Evolutionary conservation across 108 stramenopile species (phyloP).

Genomic region (Fistulifera solaris): DNA sequence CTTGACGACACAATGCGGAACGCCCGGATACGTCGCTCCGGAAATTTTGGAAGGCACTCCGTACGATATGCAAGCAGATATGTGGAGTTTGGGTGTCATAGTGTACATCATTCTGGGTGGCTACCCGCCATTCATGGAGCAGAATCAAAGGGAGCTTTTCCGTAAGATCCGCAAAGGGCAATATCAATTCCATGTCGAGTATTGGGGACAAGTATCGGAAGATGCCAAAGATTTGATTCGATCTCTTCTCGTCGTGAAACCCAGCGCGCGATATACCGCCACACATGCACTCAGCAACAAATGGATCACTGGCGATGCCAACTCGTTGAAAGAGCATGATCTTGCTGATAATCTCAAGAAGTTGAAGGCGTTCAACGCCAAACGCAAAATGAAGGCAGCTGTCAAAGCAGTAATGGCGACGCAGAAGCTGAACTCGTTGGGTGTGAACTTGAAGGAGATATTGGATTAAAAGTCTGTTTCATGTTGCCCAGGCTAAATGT

Average conservation of each 20-base stretch:
- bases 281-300: slow-evolving; percentile 53
- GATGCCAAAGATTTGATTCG: slow-evolving; percentile 79
- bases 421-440: slow-evolving; percentile 64
- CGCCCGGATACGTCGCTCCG: slow-evolving; percentile 90
- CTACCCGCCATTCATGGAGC: slow-evolving; percentile 93
- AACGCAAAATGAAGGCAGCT: slow-evolving; percentile 81
- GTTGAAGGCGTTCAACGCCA: slow-evolving; percentile 83
- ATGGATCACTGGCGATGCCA: slow-evolving; percentile 64
- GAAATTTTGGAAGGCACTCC: slow-evolving; percentile 81
- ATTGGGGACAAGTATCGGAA: slow-evolving; percentile 75
- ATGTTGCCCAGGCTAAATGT: too few relatives aligned
- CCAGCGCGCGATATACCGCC: slow-evolving; percentile 52
- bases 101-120: slow-evolving; percentile 91
- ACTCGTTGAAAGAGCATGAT: slow-evolving; percentile 41
- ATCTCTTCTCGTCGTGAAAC: slow-evolving; percentile 61
- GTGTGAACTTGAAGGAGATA: slow-evolving; percentile 46
- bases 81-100: slow-evolving; percentile 91
- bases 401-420: slow-evolving; percentile 74
- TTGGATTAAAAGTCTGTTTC: slow-evolving; percentile 10
- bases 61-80: slow-evolving; percentile 89
- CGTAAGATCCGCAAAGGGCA: slow-evolving; percentile 82
- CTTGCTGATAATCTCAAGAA: slow-evolving; percentile 59
- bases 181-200: slow-evolving; percentile 82
- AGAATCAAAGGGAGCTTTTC: slow-evolving; percentile 91
- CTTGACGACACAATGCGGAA: slow-evolving; percentile 91